Base-by-base conservation (phyloP, 192 early-diverging fungal species). In the Bifiguratus adelaidae region DNA sequence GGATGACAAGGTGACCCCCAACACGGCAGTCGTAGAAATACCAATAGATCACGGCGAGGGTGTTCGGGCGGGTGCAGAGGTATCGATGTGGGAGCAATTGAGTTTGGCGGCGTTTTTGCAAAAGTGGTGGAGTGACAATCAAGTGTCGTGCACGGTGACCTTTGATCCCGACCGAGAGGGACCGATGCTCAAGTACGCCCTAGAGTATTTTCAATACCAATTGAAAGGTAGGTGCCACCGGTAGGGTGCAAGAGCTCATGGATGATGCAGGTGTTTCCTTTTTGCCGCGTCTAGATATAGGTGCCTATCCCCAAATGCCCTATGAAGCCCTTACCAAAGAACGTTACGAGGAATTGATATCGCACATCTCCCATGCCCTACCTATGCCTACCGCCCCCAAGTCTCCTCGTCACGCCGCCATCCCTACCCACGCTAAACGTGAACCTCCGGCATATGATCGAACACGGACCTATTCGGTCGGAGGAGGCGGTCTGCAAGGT, bases 41-140 rank as follows among this genome's bases (percentile, higher is more conserved):
- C 69, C 69, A 2, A 54, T 71, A 3, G 69, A 68, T 37, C 51
- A 65, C 45, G 69, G 69, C 13, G 48, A 60, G n/a, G 58, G 61
- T 30, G 43, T 71, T 25, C 53, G 69, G 8, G 51, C 48, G 4
- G 44, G 68, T 19, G 26, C 40, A 16, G 51, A 61, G 8, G 51
- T 71, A 16, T 61, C 56, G 20, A 64, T 71, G 66, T 71, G 69
- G 69, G 69, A 71, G 54, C 69, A 71, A 16, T 47, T 71, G 29
- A 49, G 54, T 0, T 44, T 71, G 41, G 69, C 69, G 7, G 69
- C 69, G 12, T 51, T 71, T 4, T 33, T 71, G 41, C 69, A 71
- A 43, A 43, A 45, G 7, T 47, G 60, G 38, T 71, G 69, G 69
- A 54, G 59, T 13, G 69, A 71, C 25, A 71, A 71, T 50, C 69